Percentiles rank a stretch among this genome's conserved stretches.
Evolutionary conservation across 306 rosid genomes (phyloP).

Genomic region (Medicago arabica): DNA sequence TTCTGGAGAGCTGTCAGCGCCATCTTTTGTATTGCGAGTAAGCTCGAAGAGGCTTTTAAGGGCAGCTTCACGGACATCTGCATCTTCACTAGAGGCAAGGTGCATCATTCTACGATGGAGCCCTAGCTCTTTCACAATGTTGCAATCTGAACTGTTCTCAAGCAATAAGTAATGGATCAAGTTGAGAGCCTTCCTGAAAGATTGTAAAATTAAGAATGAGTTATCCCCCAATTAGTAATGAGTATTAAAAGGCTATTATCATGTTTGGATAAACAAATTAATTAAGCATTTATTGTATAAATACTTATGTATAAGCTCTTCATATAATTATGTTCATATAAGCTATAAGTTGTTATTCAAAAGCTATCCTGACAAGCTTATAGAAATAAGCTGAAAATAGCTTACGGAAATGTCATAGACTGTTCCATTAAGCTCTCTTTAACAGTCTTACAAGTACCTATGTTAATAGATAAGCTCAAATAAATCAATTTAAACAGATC

Average conservation of each 20-base stretch:
- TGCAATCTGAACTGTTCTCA: constrained; percentile 74
- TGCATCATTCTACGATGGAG: constrained; percentile 75
- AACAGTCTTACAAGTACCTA: too few relatives aligned
- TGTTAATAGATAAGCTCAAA: too few relatives aligned
- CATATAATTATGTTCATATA: too few relatives aligned
- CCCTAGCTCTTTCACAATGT: constrained; percentile 64
- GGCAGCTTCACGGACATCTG: constrained; percentile 86
- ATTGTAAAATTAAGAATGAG: constrained; percentile 14
- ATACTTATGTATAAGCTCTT: too few relatives aligned
- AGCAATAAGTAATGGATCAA: constrained; percentile 77
- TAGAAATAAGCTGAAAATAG: too few relatives aligned
- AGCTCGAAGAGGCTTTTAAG: constrained; percentile 77
- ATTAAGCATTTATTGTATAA: too few relatives aligned
- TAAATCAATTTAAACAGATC: too few relatives aligned
- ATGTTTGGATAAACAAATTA: too few relatives aligned
- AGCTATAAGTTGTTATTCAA: too few relatives aligned
- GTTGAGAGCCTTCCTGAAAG: constrained; percentile 90
- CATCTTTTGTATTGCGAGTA: constrained; percentile 48
- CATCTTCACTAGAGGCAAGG: constrained; percentile 77
- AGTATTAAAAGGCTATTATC: background rate
- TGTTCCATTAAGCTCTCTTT: too few relatives aligned
- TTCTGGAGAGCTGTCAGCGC: constrained; percentile 39
- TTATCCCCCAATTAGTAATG: background rate
- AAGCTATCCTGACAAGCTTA: too few relatives aligned
- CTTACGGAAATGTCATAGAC: too few relatives aligned